phyloP scores from a whole-genome alignment of 805 yeast genomes.

The Yarrowia sp. region DNA sequence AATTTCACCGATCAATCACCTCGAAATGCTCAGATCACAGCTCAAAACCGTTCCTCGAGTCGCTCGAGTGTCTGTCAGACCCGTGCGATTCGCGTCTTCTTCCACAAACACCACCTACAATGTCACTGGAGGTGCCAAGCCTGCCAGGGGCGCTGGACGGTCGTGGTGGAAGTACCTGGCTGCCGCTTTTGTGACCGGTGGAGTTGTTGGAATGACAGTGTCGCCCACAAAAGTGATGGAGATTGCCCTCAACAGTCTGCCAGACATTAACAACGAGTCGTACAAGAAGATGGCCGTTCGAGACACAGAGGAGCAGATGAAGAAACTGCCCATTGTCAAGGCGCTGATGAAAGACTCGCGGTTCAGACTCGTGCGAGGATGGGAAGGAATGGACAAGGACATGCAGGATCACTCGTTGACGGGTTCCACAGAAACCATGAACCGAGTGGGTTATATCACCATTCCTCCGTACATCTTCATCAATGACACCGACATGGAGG shows the following conservation, averaged over 20 bases:
- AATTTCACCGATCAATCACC: too few relatives aligned
- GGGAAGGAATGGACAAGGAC: constrained; percentile 36
- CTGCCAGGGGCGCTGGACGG: background rate
- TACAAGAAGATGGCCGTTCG: constrained; percentile 10
- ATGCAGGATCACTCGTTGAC: constrained; percentile 47
- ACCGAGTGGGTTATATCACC: constrained; percentile 80
- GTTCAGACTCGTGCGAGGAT: constrained; percentile 33
- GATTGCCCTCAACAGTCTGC: constrained; percentile 22
- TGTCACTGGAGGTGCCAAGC: constrained; percentile 2
- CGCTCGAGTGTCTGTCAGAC: background rate
- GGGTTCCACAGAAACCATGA: constrained; percentile 57
- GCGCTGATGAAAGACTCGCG: constrained; percentile 28
- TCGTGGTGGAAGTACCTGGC: constrained; percentile 34
- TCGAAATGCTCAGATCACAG: constrained; percentile 3
- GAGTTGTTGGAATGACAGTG: constrained; percentile 21
- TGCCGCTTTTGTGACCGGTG: constrained; percentile 28
- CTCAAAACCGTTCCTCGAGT: constrained; percentile 1
- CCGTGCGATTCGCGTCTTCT: background rate
- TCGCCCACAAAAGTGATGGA: constrained; percentile 38
- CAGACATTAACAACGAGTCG: constrained; percentile 23
- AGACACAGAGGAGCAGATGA: constrained; percentile 30
- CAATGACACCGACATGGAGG: constrained; percentile 61
- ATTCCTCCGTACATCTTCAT: constrained; percentile 74
- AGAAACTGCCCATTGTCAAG: constrained; percentile 32
- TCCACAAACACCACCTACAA: constrained; percentile 19